Percentiles rank a stretch among this genome's conserved stretches.
These are phyloP conservation scores for Daphne laureola DNA, from an alignment of 441 rosid species.

Conservation along the genomic window DNA sequence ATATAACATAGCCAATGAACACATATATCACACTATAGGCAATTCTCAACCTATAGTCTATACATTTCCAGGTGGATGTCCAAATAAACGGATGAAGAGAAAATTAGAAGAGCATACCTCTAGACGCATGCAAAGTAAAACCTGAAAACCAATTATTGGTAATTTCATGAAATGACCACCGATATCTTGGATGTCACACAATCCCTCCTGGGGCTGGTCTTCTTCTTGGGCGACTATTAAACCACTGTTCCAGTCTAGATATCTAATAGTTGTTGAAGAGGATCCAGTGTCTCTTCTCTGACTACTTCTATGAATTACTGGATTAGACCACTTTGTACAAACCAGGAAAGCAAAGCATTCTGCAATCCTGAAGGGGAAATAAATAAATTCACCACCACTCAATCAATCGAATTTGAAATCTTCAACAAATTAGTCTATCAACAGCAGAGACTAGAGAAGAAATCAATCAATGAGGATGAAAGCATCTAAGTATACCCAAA, in stretches of 20 bases:
- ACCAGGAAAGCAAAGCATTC: slow-evolving; percentile 96
- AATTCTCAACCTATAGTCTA: no score
- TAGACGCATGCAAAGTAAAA: slow-evolving; percentile 87
- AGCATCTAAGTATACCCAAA: slow-evolving; percentile 50
- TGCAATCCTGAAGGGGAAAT: slow-evolving; percentile 58
- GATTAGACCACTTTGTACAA: slow-evolving; percentile 95
- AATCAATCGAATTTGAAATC: slow-evolving; percentile 12
- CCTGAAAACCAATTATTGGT: slow-evolving; percentile 72
- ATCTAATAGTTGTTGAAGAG: slow-evolving; percentile 55
- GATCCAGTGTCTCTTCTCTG: slow-evolving; percentile 45
- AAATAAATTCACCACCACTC: slow-evolving; percentile 13
- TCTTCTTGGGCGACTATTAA: slow-evolving; percentile 50
- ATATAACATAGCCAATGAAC: slow-evolving; percentile 14
- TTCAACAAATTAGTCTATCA: neutral
- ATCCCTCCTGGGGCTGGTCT: slow-evolving; percentile 40
- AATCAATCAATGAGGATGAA: slow-evolving; percentile 11
- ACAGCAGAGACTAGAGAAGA: neutral
- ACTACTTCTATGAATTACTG: slow-evolving; percentile 68
- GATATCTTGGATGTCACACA: slow-evolving; percentile 76
- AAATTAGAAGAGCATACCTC: slow-evolving; percentile 43
- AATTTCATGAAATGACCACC: slow-evolving; percentile 96
- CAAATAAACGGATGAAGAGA: neutral
- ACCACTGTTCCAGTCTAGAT: slow-evolving; percentile 80
- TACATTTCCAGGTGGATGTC: no score
- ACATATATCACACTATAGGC: slow-evolving; percentile 3